Conservation (phyloP, 2,329 filamentous ascomycete species). For the Alternaria conjuncta region DNA sequence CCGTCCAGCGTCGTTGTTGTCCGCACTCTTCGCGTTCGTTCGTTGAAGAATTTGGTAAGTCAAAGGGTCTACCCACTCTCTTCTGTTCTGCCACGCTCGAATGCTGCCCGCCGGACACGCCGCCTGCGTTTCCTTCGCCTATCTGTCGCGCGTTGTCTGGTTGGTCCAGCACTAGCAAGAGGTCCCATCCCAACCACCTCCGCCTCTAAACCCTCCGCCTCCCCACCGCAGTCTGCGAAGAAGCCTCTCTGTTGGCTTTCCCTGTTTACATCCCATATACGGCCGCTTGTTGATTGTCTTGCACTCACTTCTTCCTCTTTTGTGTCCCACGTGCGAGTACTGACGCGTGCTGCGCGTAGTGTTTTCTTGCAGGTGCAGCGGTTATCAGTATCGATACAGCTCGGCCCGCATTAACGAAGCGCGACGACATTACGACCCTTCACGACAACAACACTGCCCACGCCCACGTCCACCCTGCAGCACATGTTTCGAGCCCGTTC, state of each 20-base stretch:
- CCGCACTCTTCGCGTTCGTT: conserved; percentile 24
- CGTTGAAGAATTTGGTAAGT: conserved; percentile 37
- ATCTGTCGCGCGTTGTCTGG: conserved; percentile 40
- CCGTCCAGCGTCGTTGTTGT: conserved; percentile 16
- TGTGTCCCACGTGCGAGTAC: conserved; percentile 18
- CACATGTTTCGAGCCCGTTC: conserved; percentile 27
- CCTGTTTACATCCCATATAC: conserved; percentile 30
- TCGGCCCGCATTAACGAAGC: conserved; percentile 41
- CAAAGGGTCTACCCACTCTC: background rate
- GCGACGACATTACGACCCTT: conserved; percentile 42
- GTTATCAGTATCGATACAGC: conserved; percentile 39
- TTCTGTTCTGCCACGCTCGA: conserved; percentile 5
- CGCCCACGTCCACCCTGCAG: conserved; percentile 19
- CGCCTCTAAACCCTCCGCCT: conserved; percentile 48
- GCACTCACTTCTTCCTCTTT: conserved; percentile 10
- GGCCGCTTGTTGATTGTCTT: conserved; percentile 19
- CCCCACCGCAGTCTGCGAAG: conserved; percentile 40
- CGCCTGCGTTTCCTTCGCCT: conserved; percentile 46
- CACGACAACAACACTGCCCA: conserved; percentile 26
- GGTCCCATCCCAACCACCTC: conserved; percentile 52
- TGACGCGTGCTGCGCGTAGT: conserved; percentile 37
- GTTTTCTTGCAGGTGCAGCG: conserved; percentile 31
- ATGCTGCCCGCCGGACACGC: conserved; percentile 12
- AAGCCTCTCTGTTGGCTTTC: conserved; percentile 31
- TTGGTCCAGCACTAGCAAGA: conserved; percentile 48